Base-by-base conservation (phyloP, 2,329 filamentous ascomycete species). In the Pyrenochaeta sp. region DNA sequence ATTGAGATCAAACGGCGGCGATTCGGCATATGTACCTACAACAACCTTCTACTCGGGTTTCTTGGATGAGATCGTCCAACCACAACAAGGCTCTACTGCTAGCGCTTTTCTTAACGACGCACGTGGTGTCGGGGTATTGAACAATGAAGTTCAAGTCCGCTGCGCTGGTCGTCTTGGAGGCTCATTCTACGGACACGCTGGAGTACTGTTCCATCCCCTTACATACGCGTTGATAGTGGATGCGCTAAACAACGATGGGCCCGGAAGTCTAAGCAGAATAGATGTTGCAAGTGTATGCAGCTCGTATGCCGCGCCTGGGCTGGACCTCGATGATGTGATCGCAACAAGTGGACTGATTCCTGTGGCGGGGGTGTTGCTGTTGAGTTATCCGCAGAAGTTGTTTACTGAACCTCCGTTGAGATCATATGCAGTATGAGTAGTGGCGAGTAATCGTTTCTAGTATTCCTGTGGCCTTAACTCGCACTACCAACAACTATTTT, bases 11-110 rank as follows among this genome's bases (percentile, higher is more conserved):
- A 70, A 78, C 39, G 78, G 75, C 20, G 83, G 83, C 0, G 81
- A 82, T 46, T 80, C 78, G 1, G 81, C 81, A 4, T 85, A 83
- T 56, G 81, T 86, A 0, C 82, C 82, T 0, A 85, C 82, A 0
- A 85, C 83, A 0, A 82, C 76, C 0, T 72, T 86, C 40, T 85
- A 82, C 69, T 81, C 79, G 0, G 69, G 73, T 11, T 67, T 77
- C 43, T 69, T 77, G 21, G 82, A 85, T 56, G 78, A 85, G 60
- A 75, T 85, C 45, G 81, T 85, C 1, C 66, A 84, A 66, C 83
- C 82, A 1, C 78, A 83, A 67, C 60, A 61, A 23, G 83, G 81
- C 3, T 70, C 68, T 0, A 61, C 66, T 2, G 83, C 83, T 0
- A 85, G 82, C 0, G 82, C 78, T 0, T 79, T 70, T 52, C 66